A percentile compares a stretch with the other conserved stretches of the same genome.
Evolutionary conservation across 257 asterid genomes (phyloP).

Genomic region (Nicotiana sylvestris): DNA sequence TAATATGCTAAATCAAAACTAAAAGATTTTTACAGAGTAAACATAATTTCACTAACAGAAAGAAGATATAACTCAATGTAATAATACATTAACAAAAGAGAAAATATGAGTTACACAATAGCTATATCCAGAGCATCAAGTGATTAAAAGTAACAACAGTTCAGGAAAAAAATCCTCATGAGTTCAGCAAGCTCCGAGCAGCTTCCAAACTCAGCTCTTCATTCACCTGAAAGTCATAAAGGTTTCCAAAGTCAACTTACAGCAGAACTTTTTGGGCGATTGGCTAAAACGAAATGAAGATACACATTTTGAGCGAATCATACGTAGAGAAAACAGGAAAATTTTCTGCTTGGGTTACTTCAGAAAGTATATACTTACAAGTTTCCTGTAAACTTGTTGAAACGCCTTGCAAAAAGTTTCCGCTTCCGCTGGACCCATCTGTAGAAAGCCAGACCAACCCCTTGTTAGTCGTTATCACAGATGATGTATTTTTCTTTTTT

Average conservation of each 20-base stretch:
- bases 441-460: conserved; percentile 9
- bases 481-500: background rate
- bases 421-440: conserved; percentile 74
- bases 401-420: conserved; percentile 68
- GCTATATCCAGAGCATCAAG: background rate
- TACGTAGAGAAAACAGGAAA: background rate
- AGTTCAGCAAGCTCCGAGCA: conserved; percentile 45
- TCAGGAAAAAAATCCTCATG: background rate
- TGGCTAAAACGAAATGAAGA: background rate
- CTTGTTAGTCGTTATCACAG: background rate
- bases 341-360: background rate
- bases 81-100: background rate
- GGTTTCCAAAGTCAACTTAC: background rate
- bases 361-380: conserved; percentile 39
- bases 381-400: conserved; percentile 59
- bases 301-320: background rate
- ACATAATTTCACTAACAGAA: background rate
- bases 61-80: background rate
- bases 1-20: too few species aligned
- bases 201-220: conserved; percentile 61
- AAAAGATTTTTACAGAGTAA: too few species aligned
- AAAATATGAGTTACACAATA: background rate
- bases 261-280: background rate
- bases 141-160: background rate
- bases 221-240: conserved; percentile 45